phyloP scores from a whole-genome alignment of 2,329 filamentous ascomycete species.

The Exophiala sp. region DNA sequence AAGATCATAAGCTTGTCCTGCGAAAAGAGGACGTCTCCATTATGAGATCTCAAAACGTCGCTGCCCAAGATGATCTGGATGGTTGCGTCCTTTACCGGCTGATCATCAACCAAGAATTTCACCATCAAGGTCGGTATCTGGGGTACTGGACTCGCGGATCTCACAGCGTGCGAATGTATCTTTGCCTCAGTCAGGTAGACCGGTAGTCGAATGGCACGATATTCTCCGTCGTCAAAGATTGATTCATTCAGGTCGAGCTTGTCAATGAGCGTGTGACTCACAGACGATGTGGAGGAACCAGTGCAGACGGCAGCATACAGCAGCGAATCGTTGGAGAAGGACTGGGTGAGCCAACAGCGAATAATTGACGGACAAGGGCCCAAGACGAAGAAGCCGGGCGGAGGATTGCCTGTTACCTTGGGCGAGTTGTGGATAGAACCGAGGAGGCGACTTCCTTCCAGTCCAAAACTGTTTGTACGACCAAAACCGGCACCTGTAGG shows the following conservation, averaged over 20 bases:
- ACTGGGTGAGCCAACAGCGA: slow-evolving; percentile 87
- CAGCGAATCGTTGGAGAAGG: slow-evolving; percentile 84
- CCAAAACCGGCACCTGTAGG: slow-evolving; percentile 88
- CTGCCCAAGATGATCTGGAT: slow-evolving; percentile 89
- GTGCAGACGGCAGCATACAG: slow-evolving; percentile 91
- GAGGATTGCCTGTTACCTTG: slow-evolving; percentile 61
- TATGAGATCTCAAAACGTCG: slow-evolving; percentile 79
- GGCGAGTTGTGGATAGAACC: slow-evolving; percentile 66
- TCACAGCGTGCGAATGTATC: slow-evolving; percentile 69
- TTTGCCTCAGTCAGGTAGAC: slow-evolving; percentile 91
- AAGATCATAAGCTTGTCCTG: slow-evolving; percentile 85
- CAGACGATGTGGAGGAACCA: slow-evolving; percentile 81
- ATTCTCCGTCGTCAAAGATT: slow-evolving; percentile 63
- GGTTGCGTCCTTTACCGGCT: slow-evolving; percentile 48
- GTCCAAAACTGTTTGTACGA: slow-evolving; percentile 80
- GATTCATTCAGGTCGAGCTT: slow-evolving; percentile 68
- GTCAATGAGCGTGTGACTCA: slow-evolving; percentile 71
- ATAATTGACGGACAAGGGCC: slow-evolving; percentile 91
- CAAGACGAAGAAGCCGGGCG: slow-evolving; percentile 78
- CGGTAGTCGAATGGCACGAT: slow-evolving; percentile 68
- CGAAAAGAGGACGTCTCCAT: slow-evolving; percentile 86
- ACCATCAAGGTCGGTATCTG: slow-evolving; percentile 79
- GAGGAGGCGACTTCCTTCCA: slow-evolving; percentile 68
- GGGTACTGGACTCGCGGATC: slow-evolving; percentile 67
- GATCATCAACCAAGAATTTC: slow-evolving; percentile 68